Base-by-base conservation (phyloP, 2,329 filamentous ascomycete genomes). In the Colletotrichum tamarilloi region DNA sequence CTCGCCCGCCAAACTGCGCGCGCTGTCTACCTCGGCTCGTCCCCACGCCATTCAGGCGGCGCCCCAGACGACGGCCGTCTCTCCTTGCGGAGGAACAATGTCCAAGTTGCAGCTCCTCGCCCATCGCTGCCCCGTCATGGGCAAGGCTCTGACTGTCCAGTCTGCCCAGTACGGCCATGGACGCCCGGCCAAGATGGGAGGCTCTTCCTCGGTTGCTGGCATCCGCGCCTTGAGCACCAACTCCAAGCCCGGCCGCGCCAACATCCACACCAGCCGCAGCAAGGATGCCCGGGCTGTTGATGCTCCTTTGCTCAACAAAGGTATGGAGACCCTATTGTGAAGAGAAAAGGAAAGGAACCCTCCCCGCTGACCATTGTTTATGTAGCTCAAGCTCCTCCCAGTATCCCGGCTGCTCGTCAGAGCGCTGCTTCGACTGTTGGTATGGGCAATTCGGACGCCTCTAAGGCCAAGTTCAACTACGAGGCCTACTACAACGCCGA, bases 71-170 rank as follows among this genome's bases (percentile, higher is more conserved):
- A 88, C 80, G 66, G 76, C 78, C 46, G 79, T 89, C 75, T 93
- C 93, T 67, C 93, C 92, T 70, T 94, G 95, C 79, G 96, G 95
- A 77, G 95, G 95, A 80, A 95, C 94, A 84, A 98, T 98, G 91
- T 98, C 95, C 80, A 98, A 98, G 86, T 90, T 99, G 79, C 97
- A 98, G 87, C 91, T 97, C 77, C 92, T 97, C 80, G 97, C 95
- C 79, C 93, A 95, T 81, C 95, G 96, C 83, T 99, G 97, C 90
- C 97, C 97, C 72, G 93, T 99, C 84, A 99, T 99, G 97, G 96
- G 95, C 84, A 97, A 98, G 89, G 97, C 97, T 55, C 91, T 99
- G 82, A 94, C 95, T 74, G 92, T 98, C 52, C 96, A 98, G 88
- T 90, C 90, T 58, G 88, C 90, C 75, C 88, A 89, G 80, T 82